Evolutionary conservation across 441 rosid genomes (phyloP).

Genomic region (Croton setiger): DNA sequence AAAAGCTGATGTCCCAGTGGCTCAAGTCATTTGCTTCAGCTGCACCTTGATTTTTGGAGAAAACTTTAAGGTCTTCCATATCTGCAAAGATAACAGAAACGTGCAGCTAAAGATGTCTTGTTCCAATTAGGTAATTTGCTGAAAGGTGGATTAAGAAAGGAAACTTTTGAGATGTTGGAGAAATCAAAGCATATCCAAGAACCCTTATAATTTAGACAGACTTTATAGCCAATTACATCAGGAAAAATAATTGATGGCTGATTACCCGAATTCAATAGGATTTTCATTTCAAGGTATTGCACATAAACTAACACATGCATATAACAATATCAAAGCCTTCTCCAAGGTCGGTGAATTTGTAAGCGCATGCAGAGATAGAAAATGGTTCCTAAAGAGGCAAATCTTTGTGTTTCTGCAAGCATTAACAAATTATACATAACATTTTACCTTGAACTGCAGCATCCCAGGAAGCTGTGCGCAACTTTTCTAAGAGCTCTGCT

Average conservation of each 20-base stretch:
- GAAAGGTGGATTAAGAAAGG: slow-evolving; percentile 2
- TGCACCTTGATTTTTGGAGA: slow-evolving; percentile 70
- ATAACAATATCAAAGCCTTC: neutral
- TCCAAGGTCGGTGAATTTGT: neutral
- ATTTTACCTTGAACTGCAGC: slow-evolving; percentile 77
- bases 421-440: slow-evolving; percentile 12
- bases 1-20: slow-evolving; percentile 84
- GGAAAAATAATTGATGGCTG: neutral
- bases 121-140: neutral
- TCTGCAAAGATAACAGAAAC: slow-evolving; percentile 37
- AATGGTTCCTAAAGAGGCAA: neutral
- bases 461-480: slow-evolving; percentile 80
- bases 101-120: neutral
- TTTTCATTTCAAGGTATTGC: slow-evolving; percentile 9
- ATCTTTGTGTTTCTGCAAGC: neutral
- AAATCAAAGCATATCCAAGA: slow-evolving; percentile 1
- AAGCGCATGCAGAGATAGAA: neutral
- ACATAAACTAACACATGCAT: neutral
- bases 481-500: slow-evolving; percentile 75
- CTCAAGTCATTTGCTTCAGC: slow-evolving; percentile 60
- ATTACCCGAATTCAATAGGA: neutral
- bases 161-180: neutral
- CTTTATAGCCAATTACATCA: neutral
- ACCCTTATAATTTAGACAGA: slow-evolving; percentile 11
- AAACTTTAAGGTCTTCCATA: slow-evolving; percentile 72